A percentile compares a stretch with the other conserved stretches of the same genome.
These are phyloP conservation scores for Trapa incisa DNA, from an alignment of 345 rosid genomes.

Conservation along the genomic window DNA sequence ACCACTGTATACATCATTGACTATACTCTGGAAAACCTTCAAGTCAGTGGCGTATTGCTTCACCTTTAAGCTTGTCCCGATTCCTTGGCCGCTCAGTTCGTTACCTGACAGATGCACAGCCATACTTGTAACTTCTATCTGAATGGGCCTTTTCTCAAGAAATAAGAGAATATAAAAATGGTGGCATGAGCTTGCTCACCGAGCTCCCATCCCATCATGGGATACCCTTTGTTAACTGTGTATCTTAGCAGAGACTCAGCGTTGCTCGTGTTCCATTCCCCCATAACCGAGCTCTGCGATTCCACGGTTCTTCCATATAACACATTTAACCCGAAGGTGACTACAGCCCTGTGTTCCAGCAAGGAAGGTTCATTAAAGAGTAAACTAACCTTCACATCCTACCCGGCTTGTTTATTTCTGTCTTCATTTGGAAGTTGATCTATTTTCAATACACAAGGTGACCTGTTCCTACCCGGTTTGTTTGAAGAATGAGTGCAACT, in stretches of 20 bases:
- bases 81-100: constrained; percentile 36
- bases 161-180: not conserved
- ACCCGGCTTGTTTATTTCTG: not conserved
- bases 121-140: not conserved
- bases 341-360: constrained; percentile 20
- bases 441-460: not conserved
- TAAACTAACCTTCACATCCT: not conserved
- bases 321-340: constrained; percentile 36
- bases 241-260: constrained; percentile 29
- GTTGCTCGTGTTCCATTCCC: constrained; percentile 36
- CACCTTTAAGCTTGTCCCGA: constrained; percentile 21
- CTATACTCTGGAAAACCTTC: constrained; percentile 12
- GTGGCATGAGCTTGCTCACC: constrained; percentile 17
- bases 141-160: not conserved
- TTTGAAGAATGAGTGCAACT: constrained; percentile 39
- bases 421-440: not conserved
- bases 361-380: not conserved
- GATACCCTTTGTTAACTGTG: constrained; percentile 24
- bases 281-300: constrained; percentile 19
- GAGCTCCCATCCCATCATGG: constrained; percentile 38
- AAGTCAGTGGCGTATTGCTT: constrained; percentile 32
- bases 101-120: constrained; percentile 22
- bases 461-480: constrained; percentile 33
- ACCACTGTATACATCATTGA: constrained; percentile 18
- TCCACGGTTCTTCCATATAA: constrained; percentile 23